These are phyloP conservation scores for Candida awuae DNA, from an alignment of 805 yeast genomes.

Conservation along the genomic window DNA sequence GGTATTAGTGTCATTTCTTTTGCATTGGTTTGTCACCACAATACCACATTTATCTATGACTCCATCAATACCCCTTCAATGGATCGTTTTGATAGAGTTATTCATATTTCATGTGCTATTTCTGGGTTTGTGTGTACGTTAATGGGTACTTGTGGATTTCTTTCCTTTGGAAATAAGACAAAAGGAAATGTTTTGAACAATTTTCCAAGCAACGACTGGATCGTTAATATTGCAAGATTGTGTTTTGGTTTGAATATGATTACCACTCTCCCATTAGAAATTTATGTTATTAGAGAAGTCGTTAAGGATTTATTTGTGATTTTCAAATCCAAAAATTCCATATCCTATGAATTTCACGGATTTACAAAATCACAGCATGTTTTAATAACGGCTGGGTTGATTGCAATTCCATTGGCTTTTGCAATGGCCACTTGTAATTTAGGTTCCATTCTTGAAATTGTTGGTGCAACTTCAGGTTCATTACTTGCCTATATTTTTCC, in stretches of 20 bases:
- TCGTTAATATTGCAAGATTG: slow-evolving; percentile 79
- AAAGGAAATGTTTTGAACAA: slow-evolving; percentile 86
- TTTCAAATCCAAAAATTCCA: slow-evolving; percentile 18
- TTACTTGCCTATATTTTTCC: slow-evolving; percentile 89
- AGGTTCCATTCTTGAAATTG: slow-evolving; percentile 82
- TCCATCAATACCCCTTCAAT: slow-evolving; percentile 72
- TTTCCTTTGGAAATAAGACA: slow-evolving; percentile 67
- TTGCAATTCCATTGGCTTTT: slow-evolving; percentile 63
- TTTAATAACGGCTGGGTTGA: slow-evolving; percentile 55
- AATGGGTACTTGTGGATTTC: slow-evolving; percentile 73
- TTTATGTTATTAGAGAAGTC: slow-evolving; percentile 85
- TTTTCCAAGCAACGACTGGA: slow-evolving; percentile 64
- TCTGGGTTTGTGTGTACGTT: slow-evolving; percentile 71
- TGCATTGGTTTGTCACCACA: slow-evolving; percentile 94
- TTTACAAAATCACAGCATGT: slow-evolving; percentile 44
- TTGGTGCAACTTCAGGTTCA: slow-evolving; percentile 91
- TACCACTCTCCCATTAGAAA: slow-evolving; percentile 84
- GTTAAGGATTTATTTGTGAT: slow-evolving; percentile 49
- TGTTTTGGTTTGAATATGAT: slow-evolving; percentile 91
- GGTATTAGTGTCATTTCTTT: slow-evolving; percentile 92
- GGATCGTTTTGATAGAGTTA: slow-evolving; percentile 63
- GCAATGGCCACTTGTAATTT: slow-evolving; percentile 77
- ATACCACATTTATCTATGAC: slow-evolving; percentile 82
- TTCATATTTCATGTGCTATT: slow-evolving; percentile 76
- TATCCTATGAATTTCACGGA: slow-evolving; percentile 17